Base-by-base conservation (phyloP, 2,329 filamentous ascomycete genomes). In the Orbilia brochopaga region DNA sequence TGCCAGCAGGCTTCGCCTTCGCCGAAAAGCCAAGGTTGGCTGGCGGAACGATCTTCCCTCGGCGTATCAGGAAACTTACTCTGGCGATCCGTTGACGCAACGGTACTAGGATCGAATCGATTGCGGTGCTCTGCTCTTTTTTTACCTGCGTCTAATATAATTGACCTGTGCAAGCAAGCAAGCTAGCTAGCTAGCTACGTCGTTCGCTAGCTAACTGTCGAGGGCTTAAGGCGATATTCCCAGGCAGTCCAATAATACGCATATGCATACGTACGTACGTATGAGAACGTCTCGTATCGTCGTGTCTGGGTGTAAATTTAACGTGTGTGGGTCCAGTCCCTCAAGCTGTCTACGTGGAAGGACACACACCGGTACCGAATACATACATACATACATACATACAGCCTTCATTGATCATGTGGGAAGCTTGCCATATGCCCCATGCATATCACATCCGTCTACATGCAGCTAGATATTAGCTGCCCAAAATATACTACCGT, bases 21-120 rank as follows among this genome's bases (percentile, higher is more conserved):
- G 67, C 67, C 67, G 67, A 72, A 70, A 65, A 52, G 67, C 67
- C 67, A 72, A 72, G 67, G 55, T 64, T 70, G 63, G 55, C 58
- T 70, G 63, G 59, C 66, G 59, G 66, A 57, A 60, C 53, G 54
- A 60, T 52, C 56, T 44, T 55, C 67, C 55, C 35, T 23, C 55
- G 40, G 60, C 60, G 60, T 61, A 72, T 72, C 42, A 72, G 60
- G 55, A 60, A 63, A 65, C 40, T 65, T 51, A 40, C 42, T 44
- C 60, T 65, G 60, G 55, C 67, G 67, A 72, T 72, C 67, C 53
- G 52, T 72, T 72, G 67, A 72, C 67, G 67, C 67, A 72, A 72
- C 60, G 48, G 48, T 54, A 19, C 51, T 35, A 23, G 44, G 42
- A 60, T 55, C 48, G 35, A 35, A n/a, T n/a, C n/a, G n/a, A n/a